Evolutionary conservation across 2,329 filamentous ascomycete species (phyloP).

Genomic region (Pyrenochaeta sp.): DNA sequence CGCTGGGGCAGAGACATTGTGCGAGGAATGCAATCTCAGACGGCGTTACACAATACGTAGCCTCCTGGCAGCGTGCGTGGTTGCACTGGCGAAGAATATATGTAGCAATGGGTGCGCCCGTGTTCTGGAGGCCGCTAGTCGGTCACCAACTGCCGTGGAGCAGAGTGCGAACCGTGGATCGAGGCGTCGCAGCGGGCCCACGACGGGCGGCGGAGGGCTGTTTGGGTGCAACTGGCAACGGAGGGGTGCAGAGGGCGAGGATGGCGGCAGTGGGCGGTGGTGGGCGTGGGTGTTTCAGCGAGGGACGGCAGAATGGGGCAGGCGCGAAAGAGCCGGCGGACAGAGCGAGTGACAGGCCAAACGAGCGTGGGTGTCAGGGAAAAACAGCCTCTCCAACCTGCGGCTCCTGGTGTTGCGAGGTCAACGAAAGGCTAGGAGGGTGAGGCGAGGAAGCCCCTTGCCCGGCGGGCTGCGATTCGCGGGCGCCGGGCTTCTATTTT

Average conservation of each 20-base stretch:
- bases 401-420: slow-evolving; percentile 32
- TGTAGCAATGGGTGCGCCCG: too few relatives aligned
- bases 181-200: slow-evolving; percentile 6
- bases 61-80: not conserved
- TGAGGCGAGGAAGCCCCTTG: slow-evolving; percentile 17
- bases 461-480: slow-evolving; percentile 11
- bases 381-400: slow-evolving; percentile 9
- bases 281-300: slow-evolving; percentile 29
- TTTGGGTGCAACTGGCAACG: slow-evolving; percentile 2
- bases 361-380: slow-evolving; percentile 10
- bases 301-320: slow-evolving; percentile 32
- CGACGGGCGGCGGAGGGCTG: not conserved
- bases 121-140: too few relatives aligned
- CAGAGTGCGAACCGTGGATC: not conserved
- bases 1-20: slow-evolving; percentile 62
- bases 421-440: slow-evolving; percentile 22
- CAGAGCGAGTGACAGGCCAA: slow-evolving; percentile 33
- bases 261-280: slow-evolving; percentile 1
- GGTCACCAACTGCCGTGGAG: not conserved
- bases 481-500: slow-evolving; percentile 21
- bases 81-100: slow-evolving; percentile 15
- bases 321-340: slow-evolving; percentile 15
- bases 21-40: slow-evolving; percentile 34
- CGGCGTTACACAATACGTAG: slow-evolving; percentile 20
- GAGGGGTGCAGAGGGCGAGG: too few relatives aligned